Base-by-base conservation (phyloP, 495 filamentous ascomycete species). In the Podospora appendiculata region DNA sequence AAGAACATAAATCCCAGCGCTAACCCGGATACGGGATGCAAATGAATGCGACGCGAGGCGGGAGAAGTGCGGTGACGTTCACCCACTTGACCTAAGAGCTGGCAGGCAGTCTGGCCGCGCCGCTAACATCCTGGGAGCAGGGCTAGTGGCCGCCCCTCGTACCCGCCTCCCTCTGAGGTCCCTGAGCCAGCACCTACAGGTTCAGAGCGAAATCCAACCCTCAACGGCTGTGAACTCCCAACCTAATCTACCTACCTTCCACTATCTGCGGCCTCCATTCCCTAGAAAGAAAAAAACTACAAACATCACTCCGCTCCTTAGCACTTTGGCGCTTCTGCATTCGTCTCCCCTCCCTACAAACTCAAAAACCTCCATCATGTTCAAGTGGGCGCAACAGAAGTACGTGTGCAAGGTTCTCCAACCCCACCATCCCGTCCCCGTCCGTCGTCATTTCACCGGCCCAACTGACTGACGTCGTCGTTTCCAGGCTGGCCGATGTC, bases 401-500 rank as follows among this genome's bases (percentile, higher is more conserved):
- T 74, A 60, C 65, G 71, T 39, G 46, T 35, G 34, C 36, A 32
- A 32, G 16, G 19, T 16, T 34, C 14, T 33, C 13, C 11, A 44
- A 38, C 55, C 54, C 63, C 56, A 53, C 59, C 53, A 39, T 41
- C 4, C 32, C n/a, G n/a, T n/a, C 9, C 45, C 17, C n/a, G 17
- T 12, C 18, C 43, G 25, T 45, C 18, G 11, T 44, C n/a, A 10
- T 44, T 5, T 44, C 13, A 16, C 48, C 34, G 52, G 43, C 33
- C 53, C 56, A 52, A 52, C 47, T 45, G 6, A 18, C 17, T 58
- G 50, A 52, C 25, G 38, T 36, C 8, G 41, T 18, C 5, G 11
- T 51, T 34, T 35, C 6, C 58, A 95, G 90, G 70, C 76, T 96
- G 67, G 87, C 92, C 65, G 84, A 89, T 67, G 90, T 94, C 58